Evolutionary conservation across 164 flowering plant genomes (phyloP).

Genomic region (Aristolochia californica): DNA sequence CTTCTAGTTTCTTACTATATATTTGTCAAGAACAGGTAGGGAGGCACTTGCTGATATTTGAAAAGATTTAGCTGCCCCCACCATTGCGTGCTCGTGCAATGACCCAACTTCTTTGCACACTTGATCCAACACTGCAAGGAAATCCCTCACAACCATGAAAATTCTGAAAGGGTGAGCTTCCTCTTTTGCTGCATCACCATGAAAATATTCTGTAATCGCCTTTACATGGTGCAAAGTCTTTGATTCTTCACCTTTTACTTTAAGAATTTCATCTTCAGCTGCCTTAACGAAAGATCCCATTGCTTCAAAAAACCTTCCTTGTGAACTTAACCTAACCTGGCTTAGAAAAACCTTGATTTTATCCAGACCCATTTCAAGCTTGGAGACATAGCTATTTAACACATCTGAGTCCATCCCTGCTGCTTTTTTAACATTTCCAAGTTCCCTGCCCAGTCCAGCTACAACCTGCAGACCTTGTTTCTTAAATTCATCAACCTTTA

Average conservation of each 20-base stretch:
- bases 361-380: conserved; percentile 78
- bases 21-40: conserved; percentile 67
- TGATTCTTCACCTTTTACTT: conserved; percentile 55
- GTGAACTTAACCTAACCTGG: conserved; percentile 40
- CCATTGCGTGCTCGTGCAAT: conserved; percentile 50
- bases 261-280: conserved; percentile 58
- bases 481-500: conserved; percentile 49
- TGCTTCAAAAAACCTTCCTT: conserved; percentile 54
- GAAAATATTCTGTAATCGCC: conserved; percentile 87
- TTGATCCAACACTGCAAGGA: conserved; percentile 70
- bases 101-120: conserved; percentile 91
- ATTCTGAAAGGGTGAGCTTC: conserved; percentile 93
- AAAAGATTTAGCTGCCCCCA: conserved; percentile 77
- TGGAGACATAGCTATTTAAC: conserved; percentile 62
- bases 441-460: conserved; percentile 68
- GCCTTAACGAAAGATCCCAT: conserved; percentile 57
- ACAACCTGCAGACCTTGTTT: conserved; percentile 83
- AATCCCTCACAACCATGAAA: conserved; percentile 89
- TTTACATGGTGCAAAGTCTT: conserved; percentile 59
- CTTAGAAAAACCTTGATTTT: conserved; percentile 53
- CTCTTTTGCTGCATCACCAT: conserved; percentile 80
- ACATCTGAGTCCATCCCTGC: conserved; percentile 98
- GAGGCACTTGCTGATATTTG: conserved; percentile 67
- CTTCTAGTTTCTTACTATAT: conserved; percentile 34
- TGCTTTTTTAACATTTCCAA: conserved; percentile 69